These are phyloP conservation scores for Zymoseptoria brevis DNA, from an alignment of 2,329 filamentous ascomycete genomes.

Conservation along the genomic window DNA sequence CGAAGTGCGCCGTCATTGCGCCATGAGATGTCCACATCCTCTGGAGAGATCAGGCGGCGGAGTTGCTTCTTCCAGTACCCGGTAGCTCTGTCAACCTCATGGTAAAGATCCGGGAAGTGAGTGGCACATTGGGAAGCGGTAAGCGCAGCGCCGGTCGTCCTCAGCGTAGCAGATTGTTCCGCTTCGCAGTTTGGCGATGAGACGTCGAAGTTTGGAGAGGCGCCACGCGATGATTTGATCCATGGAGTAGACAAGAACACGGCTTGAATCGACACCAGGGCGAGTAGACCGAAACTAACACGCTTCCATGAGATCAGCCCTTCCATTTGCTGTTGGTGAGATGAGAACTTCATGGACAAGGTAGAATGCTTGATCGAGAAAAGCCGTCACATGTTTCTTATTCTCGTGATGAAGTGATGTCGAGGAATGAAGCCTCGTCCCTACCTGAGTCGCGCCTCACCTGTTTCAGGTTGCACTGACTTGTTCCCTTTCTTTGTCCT, in stretches of 20 bases:
- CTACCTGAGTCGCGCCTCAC: not conserved
- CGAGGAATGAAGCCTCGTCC: not conserved
- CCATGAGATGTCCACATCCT: conserved; percentile 14
- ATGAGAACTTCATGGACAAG: too few species aligned
- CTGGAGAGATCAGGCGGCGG: conserved; percentile 11
- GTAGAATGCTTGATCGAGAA: not conserved
- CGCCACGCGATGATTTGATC: not conserved
- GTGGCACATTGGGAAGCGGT: conserved; percentile 18
- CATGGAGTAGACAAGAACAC: not conserved
- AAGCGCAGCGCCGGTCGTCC: conserved; percentile 1
- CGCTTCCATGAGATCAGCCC: not conserved
- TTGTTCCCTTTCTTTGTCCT: not conserved
- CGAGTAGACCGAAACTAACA: not conserved
- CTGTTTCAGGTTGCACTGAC: not conserved
- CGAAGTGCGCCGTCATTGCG: conserved; percentile 16
- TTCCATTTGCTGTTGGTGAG: not conserved
- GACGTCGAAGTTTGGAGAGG: not conserved
- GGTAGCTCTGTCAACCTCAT: conserved; percentile 23
- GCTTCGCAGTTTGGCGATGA: not conserved
- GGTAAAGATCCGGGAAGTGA: conserved; percentile 23
- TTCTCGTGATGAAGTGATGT: not conserved
- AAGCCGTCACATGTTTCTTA: not conserved
- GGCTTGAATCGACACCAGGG: not conserved
- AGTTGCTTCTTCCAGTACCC: conserved; percentile 13
- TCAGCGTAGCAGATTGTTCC: not conserved